Percentiles rank a stretch among this genome's conserved stretches.
Conservation (phyloP, 2,329 filamentous ascomycete species). For the Aureobasidium sp. region DNA sequence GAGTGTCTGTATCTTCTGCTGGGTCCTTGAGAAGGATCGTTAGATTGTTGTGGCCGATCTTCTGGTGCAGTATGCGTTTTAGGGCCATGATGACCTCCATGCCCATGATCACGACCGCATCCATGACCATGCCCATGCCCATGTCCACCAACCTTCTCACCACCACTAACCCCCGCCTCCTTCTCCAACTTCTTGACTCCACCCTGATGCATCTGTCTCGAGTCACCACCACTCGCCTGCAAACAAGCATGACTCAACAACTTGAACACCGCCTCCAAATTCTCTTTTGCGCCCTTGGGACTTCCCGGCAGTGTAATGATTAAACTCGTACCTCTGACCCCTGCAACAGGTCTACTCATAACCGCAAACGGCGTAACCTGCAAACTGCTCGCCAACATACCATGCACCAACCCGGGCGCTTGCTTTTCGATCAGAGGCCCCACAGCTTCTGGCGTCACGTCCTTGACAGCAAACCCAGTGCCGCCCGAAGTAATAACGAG, state of each 20-base stretch:
- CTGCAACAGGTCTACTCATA: slow-evolving; percentile 91
- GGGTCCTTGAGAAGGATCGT: slow-evolving; percentile 51
- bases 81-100: slow-evolving; percentile 44
- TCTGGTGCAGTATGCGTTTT: slow-evolving; percentile 64
- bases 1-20: slow-evolving; percentile 71
- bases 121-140: slow-evolving; percentile 42
- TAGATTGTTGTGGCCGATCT: slow-evolving; percentile 47
- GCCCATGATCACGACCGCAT: slow-evolving; percentile 47
- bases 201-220: slow-evolving; percentile 67
- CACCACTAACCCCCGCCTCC: slow-evolving; percentile 58
- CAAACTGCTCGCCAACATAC: slow-evolving; percentile 80
- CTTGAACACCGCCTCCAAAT: slow-evolving; percentile 78
- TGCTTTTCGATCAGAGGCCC: slow-evolving; percentile 70
- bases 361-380: slow-evolving; percentile 88
- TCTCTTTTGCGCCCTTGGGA: slow-evolving; percentile 90
- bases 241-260: slow-evolving; percentile 92
- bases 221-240: slow-evolving; percentile 77
- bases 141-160: slow-evolving; percentile 18
- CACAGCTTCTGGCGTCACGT: slow-evolving; percentile 88
- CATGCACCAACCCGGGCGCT: slow-evolving; percentile 85
- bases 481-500: slow-evolving; percentile 84
- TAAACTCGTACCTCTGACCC: slow-evolving; percentile 70
- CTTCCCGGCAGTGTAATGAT: slow-evolving; percentile 89
- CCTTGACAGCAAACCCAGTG: slow-evolving; percentile 80
- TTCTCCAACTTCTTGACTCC: slow-evolving; percentile 76